These are phyloP conservation scores for Ceratocystis colombiana DNA, from an alignment of 2,329 filamentous ascomycete species.

Conservation along the genomic window DNA sequence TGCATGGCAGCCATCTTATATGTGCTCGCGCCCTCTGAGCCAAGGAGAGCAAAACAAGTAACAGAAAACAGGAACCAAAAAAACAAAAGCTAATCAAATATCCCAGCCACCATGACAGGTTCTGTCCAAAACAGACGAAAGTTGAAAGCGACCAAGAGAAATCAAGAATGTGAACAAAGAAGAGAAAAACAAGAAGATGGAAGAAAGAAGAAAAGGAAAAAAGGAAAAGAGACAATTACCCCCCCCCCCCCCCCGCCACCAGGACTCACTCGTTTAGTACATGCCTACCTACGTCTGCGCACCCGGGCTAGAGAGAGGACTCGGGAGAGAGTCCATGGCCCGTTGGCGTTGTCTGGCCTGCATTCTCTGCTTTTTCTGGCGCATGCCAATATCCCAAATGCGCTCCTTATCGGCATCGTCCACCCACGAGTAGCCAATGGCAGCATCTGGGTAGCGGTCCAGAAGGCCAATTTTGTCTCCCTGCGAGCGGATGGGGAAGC, in stretches of 20 bases:
- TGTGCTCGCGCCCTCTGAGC: not conserved
- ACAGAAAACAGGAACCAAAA: not conserved
- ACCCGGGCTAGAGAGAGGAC: constrained; percentile 17
- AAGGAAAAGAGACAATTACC: no score
- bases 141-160: not conserved
- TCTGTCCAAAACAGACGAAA: constrained; percentile 3
- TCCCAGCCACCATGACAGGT: not conserved
- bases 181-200: not conserved
- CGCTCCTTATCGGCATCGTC: constrained; percentile 34
- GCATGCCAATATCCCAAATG: constrained; percentile 33
- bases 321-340: constrained; percentile 20
- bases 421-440: constrained; percentile 40
- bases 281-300: not conserved
- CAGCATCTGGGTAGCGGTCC: constrained; percentile 40
- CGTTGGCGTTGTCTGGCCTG: constrained; percentile 15
- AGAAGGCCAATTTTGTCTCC: constrained; percentile 30
- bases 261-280: not conserved
- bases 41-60: constrained; percentile 1
- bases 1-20: not conserved
- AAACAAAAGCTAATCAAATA: constrained; percentile 8
- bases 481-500: constrained; percentile 28
- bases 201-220: not conserved
- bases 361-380: constrained; percentile 23
- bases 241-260: not conserved
- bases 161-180: not conserved